Evolutionary conservation across 2,329 filamentous ascomycete genomes (phyloP), one percentile per base, ranked within the genome.

Genomic region (Lizonia empirigonia): DNA sequence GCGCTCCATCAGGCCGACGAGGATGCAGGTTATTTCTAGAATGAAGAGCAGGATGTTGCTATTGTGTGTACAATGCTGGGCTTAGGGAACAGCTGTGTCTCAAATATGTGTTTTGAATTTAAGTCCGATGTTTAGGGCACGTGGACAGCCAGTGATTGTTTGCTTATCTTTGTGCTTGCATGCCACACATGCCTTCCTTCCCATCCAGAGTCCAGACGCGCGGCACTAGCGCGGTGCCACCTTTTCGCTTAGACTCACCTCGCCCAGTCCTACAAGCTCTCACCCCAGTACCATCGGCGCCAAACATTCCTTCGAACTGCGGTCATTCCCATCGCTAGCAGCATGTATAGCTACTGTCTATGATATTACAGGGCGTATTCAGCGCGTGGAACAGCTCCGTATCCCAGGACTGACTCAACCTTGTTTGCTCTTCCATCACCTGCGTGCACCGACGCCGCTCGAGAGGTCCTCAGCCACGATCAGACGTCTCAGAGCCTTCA

Each of bases 201-300:
- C 16, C 23, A 36, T 16, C 19, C 15, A 12, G 23, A 29, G 36
- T 16, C 19, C 15, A 12, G 23, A 29, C 36, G 41, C 19, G 23
- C 36, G 35, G 24, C 20, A 7, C 26, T 51, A 51, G 49, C 49
- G 42, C 42, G 24, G 48, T 40, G 40, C 40, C 34, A 45, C 40
- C 23, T 45, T 29, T 42, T 51, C 41, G 48, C 35, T 40, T 40
- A 15, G 19, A 37, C 15, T 29, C 32, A 36, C 8, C 24, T 39
- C 35, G 13, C 24, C n/a, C 10, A 33, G n/a, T 10, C 15, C 36
- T 26, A 30, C 16, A 22, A 37, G 33, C 12, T 41, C 33, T 16
- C 29, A 19, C 15, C 7, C 15, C 34, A 13, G 9, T 13, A 35
- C 15, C 27, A 29, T 26, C 18, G 13, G 15, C 32, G 30, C 7